phyloP scores from a whole-genome alignment of 2,329 filamentous ascomycete genomes.

The Uncinocarpus reesii region DNA sequence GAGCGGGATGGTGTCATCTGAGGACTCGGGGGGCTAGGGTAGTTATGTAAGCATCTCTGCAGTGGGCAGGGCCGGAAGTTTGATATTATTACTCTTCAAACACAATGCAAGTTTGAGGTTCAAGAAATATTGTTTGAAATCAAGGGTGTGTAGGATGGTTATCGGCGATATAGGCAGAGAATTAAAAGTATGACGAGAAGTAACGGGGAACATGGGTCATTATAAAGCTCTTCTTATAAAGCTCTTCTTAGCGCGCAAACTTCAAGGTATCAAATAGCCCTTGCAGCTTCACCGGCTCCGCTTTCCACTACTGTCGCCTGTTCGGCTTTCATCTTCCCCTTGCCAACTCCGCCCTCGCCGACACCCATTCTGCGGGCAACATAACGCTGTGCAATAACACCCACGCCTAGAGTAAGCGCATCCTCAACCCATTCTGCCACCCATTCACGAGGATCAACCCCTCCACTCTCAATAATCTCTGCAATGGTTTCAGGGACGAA shows the following conservation, averaged over 20 bases:
- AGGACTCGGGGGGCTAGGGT: background rate
- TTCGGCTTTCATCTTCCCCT: constrained; percentile 44
- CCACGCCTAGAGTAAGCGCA: constrained; percentile 62
- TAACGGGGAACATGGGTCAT: too few species aligned
- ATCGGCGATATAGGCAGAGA: background rate
- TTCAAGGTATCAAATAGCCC: constrained; percentile 36
- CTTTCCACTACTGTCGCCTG: constrained; percentile 48
- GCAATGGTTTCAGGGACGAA: constrained; percentile 64
- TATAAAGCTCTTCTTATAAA: too few species aligned
- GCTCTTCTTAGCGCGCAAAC: too few species aligned
- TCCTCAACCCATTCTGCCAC: constrained; percentile 97
- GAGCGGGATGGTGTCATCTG: background rate
- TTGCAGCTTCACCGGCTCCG: constrained; percentile 51
- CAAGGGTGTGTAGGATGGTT: background rate
- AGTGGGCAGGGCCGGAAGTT: background rate
- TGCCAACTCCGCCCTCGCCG: constrained; percentile 61
- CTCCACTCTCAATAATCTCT: constrained; percentile 63
- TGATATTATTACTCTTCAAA: background rate
- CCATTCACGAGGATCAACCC: constrained; percentile 91
- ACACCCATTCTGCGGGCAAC: constrained; percentile 94
- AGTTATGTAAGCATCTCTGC: constrained; percentile 1
- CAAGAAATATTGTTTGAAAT: constrained; percentile 1
- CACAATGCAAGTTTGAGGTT: background rate
- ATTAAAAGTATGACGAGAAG: background rate
- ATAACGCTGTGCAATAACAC: constrained; percentile 85